A percentile compares a stretch with the other conserved stretches of the same genome.
Evolutionary conservation across 306 rosid species (phyloP).

Genomic region (Dalbergia cochinchinensis): DNA sequence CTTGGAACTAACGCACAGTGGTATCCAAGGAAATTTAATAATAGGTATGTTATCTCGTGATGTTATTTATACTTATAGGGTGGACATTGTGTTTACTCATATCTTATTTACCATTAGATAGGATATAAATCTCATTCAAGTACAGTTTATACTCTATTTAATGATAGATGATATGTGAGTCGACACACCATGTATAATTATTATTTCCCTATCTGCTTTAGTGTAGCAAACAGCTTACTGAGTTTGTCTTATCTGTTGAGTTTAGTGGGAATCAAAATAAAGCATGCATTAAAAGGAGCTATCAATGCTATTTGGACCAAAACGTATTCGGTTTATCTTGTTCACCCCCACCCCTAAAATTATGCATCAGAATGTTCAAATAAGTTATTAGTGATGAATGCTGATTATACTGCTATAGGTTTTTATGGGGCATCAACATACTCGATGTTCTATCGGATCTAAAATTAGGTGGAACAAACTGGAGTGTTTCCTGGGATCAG

Average conservation of each 20-base stretch:
- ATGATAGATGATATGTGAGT: too few species aligned
- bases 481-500: not conserved
- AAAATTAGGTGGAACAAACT: not conserved
- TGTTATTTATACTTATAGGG: too few species aligned
- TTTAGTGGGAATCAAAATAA: conserved; percentile 47
- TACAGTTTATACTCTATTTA: too few species aligned
- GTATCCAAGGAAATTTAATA: conserved; percentile 1
- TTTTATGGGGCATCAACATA: not conserved
- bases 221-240: not conserved
- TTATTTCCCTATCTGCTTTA: too few species aligned
- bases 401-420: not conserved
- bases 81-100: too few species aligned
- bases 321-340: conserved; percentile 17
- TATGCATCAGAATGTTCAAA: not conserved
- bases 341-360: not conserved
- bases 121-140: too few species aligned
- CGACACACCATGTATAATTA: too few species aligned
- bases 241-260: conserved; percentile 22
- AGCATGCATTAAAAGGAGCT: not conserved
- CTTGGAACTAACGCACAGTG: not conserved
- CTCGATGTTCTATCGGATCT: not conserved
- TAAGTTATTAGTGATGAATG: not conserved
- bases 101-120: too few species aligned
- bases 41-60: not conserved
- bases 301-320: not conserved